Conservation (phyloP, 352 stramenopile genomes). For the Phytophthora colocasiae region DNA sequence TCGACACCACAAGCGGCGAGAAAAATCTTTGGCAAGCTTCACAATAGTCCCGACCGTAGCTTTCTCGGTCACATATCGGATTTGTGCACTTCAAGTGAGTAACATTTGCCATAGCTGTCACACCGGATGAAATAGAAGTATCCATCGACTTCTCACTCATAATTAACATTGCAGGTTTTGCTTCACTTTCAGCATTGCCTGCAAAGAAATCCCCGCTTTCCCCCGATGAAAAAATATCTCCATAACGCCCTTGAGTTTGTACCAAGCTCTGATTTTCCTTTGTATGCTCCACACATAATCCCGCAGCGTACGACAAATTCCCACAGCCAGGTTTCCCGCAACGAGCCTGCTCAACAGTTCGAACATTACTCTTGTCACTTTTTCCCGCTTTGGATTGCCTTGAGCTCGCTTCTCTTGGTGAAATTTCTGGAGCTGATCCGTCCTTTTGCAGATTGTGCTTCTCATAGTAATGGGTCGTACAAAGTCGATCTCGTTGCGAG, state of each 20-base stretch:
- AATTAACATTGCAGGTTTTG: constrained; percentile 35
- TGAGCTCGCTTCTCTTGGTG: constrained; percentile 13
- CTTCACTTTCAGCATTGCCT: constrained; percentile 32
- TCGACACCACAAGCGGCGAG: constrained; percentile 55
- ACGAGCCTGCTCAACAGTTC: constrained; percentile 38
- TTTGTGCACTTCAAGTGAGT: constrained; percentile 53
- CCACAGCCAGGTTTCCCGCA: constrained; percentile 45
- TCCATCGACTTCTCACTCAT: constrained; percentile 25
- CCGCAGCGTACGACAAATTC: constrained; percentile 53
- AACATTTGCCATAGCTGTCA: constrained; percentile 12
- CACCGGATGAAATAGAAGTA: constrained; percentile 19
- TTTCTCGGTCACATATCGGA: constrained; percentile 61
- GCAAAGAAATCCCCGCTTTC: constrained; percentile 9
- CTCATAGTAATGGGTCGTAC: constrained; percentile 85
- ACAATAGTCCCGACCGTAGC: constrained; percentile 65
- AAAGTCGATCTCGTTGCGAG: constrained; percentile 85
- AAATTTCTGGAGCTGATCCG: constrained; percentile 1
- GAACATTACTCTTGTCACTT: constrained; percentile 28
- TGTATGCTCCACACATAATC: constrained; percentile 59
- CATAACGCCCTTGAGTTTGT: constrained; percentile 17
- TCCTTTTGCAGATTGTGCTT: constrained; percentile 62
- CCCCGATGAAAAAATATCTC: constrained; percentile 18
- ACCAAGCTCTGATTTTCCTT: constrained; percentile 42
- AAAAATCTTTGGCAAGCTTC: constrained; percentile 70
- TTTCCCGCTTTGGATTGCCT: constrained; percentile 6